These are phyloP conservation scores for Aspergillus piperis DNA, from an alignment of 2,329 filamentous ascomycete species.

Conservation along the genomic window DNA sequence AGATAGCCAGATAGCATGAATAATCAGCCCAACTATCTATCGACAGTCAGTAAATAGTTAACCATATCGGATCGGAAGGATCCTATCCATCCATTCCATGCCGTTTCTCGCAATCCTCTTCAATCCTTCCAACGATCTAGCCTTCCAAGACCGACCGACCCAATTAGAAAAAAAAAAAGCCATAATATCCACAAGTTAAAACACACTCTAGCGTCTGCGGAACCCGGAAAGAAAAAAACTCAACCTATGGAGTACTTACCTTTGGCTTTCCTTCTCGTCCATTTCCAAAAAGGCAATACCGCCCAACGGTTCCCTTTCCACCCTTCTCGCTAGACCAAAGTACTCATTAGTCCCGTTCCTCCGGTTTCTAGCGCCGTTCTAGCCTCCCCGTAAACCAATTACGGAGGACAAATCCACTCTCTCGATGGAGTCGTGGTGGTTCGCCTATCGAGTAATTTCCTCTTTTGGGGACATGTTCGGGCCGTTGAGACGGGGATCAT, in stretches of 20 bases:
- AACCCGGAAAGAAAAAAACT: background rate
- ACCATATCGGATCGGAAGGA: background rate
- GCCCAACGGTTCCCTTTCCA: constrained; percentile 17
- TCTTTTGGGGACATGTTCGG: background rate
- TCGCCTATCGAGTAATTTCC: background rate
- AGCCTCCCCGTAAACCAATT: constrained; percentile 15
- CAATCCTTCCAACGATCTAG: too few species aligned
- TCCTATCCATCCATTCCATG: background rate
- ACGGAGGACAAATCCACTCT: background rate
- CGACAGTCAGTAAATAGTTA: background rate
- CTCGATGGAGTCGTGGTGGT: background rate
- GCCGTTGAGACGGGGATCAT: background rate
- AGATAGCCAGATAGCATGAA: background rate
- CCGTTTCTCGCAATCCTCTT: too few species aligned
- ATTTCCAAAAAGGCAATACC: too few species aligned
- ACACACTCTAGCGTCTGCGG: background rate
- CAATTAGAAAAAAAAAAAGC: too few species aligned
- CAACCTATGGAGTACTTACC: background rate
- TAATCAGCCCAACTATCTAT: background rate
- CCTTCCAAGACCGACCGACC: too few species aligned
- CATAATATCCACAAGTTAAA: too few species aligned
- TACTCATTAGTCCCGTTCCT: constrained; percentile 6
- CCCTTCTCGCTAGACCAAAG: background rate
- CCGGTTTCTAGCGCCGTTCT: constrained; percentile 22
- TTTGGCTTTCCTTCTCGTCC: too few species aligned